These are phyloP conservation scores for Coemansia sp. DNA, from an alignment of 192 early-diverging fungal species.

Conservation along the genomic window DNA sequence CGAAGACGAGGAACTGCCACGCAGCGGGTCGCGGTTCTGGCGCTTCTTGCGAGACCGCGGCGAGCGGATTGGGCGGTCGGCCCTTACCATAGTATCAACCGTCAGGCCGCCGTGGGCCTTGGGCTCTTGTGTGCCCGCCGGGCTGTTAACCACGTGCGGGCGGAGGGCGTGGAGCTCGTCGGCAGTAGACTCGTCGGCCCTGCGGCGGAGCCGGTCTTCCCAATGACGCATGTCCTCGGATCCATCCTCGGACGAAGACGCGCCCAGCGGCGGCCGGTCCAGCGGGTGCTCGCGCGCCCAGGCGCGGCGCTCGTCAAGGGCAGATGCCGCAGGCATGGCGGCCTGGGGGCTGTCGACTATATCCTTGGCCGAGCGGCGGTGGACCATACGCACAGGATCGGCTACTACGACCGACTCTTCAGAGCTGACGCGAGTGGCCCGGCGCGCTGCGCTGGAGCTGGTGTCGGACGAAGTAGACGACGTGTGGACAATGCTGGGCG, in stretches of 20 bases:
- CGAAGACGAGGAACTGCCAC: slow-evolving; percentile 5
- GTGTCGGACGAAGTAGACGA: background rate
- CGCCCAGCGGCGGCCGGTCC: slow-evolving; percentile 24
- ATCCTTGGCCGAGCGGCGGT: slow-evolving; percentile 2
- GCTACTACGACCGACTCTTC: too few species aligned
- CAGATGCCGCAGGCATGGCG: background rate
- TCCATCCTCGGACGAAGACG: background rate
- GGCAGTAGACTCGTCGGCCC: slow-evolving; percentile 3
- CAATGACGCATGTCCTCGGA: slow-evolving; percentile 8
- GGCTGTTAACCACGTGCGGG: slow-evolving; percentile 17
- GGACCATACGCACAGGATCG: background rate
- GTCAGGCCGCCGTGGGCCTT: slow-evolving; percentile 39
- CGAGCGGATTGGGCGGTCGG: background rate
- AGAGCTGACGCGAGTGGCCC: background rate
- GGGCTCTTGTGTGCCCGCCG: slow-evolving; percentile 19
- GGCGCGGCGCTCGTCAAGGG: slow-evolving; percentile 15
- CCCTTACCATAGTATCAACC: too few species aligned
- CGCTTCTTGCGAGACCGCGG: slow-evolving; percentile 12
- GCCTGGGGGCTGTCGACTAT: slow-evolving; percentile 25
- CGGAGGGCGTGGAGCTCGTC: background rate
- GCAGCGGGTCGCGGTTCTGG: slow-evolving; percentile 21
- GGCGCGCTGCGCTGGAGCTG: background rate
- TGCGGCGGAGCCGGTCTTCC: slow-evolving; percentile 27
- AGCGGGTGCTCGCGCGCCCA: slow-evolving; percentile 27
- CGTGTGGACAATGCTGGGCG: slow-evolving; percentile 18